A percentile compares a stretch with the other conserved stretches of the same genome.
phyloP scores from a whole-genome alignment of 768 basidiomycete genomes.

The Pisolithus orientalis region DNA sequence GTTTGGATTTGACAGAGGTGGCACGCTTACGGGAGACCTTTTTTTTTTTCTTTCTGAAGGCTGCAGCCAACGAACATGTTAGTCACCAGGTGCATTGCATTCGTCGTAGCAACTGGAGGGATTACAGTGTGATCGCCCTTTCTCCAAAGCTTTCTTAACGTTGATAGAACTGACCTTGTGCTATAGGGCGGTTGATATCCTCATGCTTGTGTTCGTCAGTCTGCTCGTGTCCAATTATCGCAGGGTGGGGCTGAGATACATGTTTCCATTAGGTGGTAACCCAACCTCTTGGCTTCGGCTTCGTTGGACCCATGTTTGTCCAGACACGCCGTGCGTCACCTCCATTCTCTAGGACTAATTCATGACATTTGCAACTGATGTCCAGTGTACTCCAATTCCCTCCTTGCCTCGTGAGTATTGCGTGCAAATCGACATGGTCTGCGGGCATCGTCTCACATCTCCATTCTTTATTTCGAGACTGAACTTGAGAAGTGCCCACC shows the following conservation, averaged over 20 bases:
- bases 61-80: not conserved
- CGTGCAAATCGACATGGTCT: too few relatives aligned
- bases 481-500: conserved; percentile 20
- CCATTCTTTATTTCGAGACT: conserved; percentile 6
- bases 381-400: conserved; percentile 25
- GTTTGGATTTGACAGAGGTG: too few relatives aligned
- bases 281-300: conserved; percentile 12
- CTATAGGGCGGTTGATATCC: too few relatives aligned
- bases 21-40: too few relatives aligned
- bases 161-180: too few relatives aligned
- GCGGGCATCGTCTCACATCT: too few relatives aligned
- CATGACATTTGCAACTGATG: not conserved
- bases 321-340: conserved; percentile 20
- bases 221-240: not conserved
- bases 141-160: too few relatives aligned
- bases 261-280: conserved; percentile 9
- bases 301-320: conserved; percentile 15
- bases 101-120: too few relatives aligned
- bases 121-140: too few relatives aligned
- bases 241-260: not conserved
- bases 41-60: too few relatives aligned
- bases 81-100: too few relatives aligned
- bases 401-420: conserved; percentile 20
- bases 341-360: not conserved
- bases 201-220: not conserved